Percentiles rank a stretch among this genome's conserved stretches.
Evolutionary conservation across 176 grass and related monocot genomes (phyloP).

Genomic region (Poa annua): DNA sequence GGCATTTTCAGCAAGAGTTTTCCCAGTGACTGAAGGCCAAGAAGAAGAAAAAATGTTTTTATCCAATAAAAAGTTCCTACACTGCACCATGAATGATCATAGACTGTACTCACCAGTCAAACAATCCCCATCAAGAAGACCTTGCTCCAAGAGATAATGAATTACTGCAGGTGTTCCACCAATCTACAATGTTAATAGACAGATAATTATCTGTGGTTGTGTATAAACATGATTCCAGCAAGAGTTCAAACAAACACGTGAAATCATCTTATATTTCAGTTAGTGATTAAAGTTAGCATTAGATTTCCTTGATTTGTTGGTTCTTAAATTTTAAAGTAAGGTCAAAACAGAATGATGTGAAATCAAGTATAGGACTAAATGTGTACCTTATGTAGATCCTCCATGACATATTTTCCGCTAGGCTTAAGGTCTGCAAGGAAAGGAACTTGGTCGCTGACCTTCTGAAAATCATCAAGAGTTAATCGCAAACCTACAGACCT

Average conservation of each 20-base stretch:
- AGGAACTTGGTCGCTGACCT: slow-evolving; percentile 92
- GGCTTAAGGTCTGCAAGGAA: slow-evolving; percentile 99
- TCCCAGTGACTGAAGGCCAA: slow-evolving; percentile 74
- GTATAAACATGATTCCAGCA: neutral
- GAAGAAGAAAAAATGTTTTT: slow-evolving; percentile 29
- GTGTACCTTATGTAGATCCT: slow-evolving; percentile 95
- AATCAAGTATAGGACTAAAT: slow-evolving; percentile 31
- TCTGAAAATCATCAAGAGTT: slow-evolving; percentile 98
- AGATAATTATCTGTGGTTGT: slow-evolving; percentile 9
- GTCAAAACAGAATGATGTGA: slow-evolving; percentile 15
- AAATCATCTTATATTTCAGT: neutral
- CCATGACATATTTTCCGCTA: slow-evolving; percentile 99
- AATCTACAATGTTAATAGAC: slow-evolving; percentile 54
- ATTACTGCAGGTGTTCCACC: slow-evolving; percentile 96
- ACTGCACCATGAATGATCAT: slow-evolving; percentile 14
- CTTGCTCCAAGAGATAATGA: slow-evolving; percentile 90
- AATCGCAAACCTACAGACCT: slow-evolving; percentile 92
- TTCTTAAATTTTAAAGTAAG: slow-evolving; percentile 7
- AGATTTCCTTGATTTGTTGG: neutral
- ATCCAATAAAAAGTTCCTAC: neutral
- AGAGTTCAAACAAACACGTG: neutral
- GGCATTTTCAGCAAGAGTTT: slow-evolving; percentile 94
- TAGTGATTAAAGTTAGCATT: neutral
- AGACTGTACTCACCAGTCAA: slow-evolving; percentile 69
- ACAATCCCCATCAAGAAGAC: slow-evolving; percentile 88